Evolutionary conservation across 176 grass and related monocot genomes (phyloP).

Genomic region (Ananas comosus): DNA sequence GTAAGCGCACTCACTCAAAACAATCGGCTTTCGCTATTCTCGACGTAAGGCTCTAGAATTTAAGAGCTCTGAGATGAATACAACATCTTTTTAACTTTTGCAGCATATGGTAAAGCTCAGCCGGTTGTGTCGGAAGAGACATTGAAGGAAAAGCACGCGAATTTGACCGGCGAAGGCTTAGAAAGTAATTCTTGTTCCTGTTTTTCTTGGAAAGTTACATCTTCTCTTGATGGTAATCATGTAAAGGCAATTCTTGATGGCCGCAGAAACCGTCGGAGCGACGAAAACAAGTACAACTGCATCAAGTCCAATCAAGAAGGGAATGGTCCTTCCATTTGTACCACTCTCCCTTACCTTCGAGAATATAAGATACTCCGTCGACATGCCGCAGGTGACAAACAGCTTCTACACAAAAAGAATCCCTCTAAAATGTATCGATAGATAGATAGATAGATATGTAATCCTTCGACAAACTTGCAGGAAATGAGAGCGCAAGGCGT

Average conservation of each 20-base stretch:
- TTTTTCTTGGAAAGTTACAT: neutral
- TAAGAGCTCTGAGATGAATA: too few species aligned
- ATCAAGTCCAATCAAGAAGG: conserved; percentile 38
- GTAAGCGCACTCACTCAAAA: conserved; percentile 24
- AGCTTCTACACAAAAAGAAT: neutral
- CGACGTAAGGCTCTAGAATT: too few species aligned
- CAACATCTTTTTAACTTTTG: neutral
- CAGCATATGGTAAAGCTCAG: conserved; percentile 57
- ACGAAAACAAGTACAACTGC: conserved; percentile 24
- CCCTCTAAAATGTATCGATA: neutral
- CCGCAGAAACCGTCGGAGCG: conserved; percentile 17
- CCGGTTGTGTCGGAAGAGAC: conserved; percentile 52
- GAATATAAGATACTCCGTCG: conserved; percentile 62
- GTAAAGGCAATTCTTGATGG: neutral
- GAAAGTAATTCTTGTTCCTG: conserved; percentile 27
- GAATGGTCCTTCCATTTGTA: conserved; percentile 85
- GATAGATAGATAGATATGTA: neutral
- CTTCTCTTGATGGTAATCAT: neutral
- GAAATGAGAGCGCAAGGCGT: conserved; percentile 80
- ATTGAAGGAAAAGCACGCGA: conserved; percentile 43
- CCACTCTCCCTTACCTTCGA: conserved; percentile 60
- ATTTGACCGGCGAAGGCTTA: conserved; percentile 51
- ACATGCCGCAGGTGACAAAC: conserved; percentile 52
- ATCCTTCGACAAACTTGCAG: conserved; percentile 33
- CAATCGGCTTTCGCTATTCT: neutral